phyloP scores from a whole-genome alignment of 768 basidiomycete genomes.

The Boletus coccyginus region DNA sequence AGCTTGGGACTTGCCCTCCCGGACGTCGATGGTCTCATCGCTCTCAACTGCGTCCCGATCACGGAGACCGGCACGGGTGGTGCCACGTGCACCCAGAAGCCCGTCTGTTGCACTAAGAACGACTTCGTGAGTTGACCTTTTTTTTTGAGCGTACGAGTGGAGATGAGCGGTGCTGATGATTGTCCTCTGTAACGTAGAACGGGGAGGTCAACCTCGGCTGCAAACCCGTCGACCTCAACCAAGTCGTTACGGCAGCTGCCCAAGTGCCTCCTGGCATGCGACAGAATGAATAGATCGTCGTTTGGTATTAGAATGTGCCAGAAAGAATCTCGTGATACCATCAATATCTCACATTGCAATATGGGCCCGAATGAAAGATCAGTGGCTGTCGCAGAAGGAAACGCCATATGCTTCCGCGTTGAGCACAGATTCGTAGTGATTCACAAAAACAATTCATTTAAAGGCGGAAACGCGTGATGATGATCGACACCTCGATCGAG shows the following conservation, averaged over 20 bases:
- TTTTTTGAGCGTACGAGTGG: no score
- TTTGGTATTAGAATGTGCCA: neutral
- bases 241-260: neutral
- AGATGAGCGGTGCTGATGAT: no score
- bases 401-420: no score
- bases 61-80: neutral
- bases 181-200: neutral
- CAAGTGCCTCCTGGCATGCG: no score
- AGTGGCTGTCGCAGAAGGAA: neutral
- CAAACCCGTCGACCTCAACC: conserved; percentile 6
- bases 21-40: neutral
- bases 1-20: neutral
- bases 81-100: conserved; percentile 5
- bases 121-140: conserved; percentile 2
- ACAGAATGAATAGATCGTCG: no score
- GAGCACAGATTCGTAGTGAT: no score
- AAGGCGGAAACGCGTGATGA: no score
- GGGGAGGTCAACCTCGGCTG: conserved; percentile 16
- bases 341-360: no score
- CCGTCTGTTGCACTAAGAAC: conserved; percentile 18
- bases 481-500: neutral
- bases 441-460: neutral
- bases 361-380: conserved; percentile 6
- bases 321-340: neutral
- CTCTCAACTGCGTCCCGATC: conserved; percentile 3